Evolutionary conservation across 2,329 filamentous ascomycete genomes (phyloP).

Genomic region (Pestalotiopsis sp.): DNA sequence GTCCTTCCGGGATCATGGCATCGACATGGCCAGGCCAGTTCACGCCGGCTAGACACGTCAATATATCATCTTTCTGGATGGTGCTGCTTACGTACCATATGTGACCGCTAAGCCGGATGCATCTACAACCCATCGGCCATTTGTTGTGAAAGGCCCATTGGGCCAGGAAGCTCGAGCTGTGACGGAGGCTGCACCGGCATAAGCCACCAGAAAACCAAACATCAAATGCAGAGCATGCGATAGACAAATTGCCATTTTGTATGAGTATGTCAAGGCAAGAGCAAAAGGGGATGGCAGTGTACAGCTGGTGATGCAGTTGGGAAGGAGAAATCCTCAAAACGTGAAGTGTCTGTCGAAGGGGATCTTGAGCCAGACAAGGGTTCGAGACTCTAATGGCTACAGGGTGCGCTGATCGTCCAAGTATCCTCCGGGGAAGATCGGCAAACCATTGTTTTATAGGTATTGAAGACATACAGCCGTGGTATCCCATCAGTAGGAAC

Average conservation of each 20-base stretch:
- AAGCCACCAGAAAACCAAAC: not conserved
- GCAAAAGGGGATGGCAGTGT: no score
- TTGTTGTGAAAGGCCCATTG: constrained; percentile 42
- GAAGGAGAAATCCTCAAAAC: no score
- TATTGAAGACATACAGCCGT: no score
- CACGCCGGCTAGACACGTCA: constrained; percentile 49
- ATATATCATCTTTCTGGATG: not conserved
- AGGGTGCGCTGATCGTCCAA: no score
- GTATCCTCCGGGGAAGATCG: no score
- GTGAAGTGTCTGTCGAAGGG: no score
- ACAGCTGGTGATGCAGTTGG: no score
- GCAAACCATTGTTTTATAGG: no score
- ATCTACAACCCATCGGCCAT: constrained; percentile 46
- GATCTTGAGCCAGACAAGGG: no score
- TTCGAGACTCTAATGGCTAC: no score
- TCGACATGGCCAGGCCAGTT: constrained; percentile 67
- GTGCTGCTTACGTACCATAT: not conserved
- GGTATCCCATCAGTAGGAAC: no score
- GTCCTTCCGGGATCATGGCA: constrained; percentile 67
- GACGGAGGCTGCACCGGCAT: not conserved
- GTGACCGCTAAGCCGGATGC: constrained; percentile 42
- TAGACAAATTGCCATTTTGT: not conserved
- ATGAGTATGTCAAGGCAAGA: no score
- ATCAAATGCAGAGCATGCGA: not conserved
- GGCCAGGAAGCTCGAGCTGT: constrained; percentile 32